Evolutionary conservation across 2,329 filamentous ascomycete species (phyloP).

Genomic region (Alternaria sp.): DNA sequence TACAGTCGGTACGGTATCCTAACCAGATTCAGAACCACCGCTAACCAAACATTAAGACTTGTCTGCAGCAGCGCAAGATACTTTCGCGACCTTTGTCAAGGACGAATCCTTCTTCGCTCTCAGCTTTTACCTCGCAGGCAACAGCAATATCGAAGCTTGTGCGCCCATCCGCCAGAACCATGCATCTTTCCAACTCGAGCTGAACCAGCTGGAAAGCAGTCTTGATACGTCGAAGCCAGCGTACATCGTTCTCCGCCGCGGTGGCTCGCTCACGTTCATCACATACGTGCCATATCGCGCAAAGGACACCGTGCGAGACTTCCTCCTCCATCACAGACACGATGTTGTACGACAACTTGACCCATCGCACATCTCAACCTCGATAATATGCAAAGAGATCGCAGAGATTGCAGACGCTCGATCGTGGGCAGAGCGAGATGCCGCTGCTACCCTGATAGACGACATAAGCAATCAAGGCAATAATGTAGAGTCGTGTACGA

Average conservation of each 20-base stretch:
- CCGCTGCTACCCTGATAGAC: not conserved
- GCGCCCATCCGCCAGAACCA: not conserved
- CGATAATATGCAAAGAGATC: slow-evolving; percentile 36
- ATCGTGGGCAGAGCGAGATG: slow-evolving; percentile 34
- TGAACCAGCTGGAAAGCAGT: slow-evolving; percentile 24
- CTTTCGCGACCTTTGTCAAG: not conserved
- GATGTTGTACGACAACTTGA: slow-evolving; percentile 21
- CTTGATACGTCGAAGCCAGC: slow-evolving; percentile 21
- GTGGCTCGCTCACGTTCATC: slow-evolving; percentile 19
- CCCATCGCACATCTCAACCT: slow-evolving; percentile 16
- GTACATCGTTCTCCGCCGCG: slow-evolving; percentile 29
- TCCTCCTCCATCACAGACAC: slow-evolving; percentile 20
- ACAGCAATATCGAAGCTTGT: not conserved
- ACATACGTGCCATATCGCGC: slow-evolving; percentile 33
- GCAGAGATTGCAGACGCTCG: slow-evolving; percentile 34
- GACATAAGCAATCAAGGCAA: not conserved
- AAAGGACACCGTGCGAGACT: not conserved
- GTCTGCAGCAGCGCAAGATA: not conserved
- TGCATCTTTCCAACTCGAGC: slow-evolving; percentile 14
- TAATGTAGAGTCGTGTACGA: not conserved
- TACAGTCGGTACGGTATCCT: not conserved
- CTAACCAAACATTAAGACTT: not conserved
- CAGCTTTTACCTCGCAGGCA: not conserved
- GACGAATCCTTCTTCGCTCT: not conserved
- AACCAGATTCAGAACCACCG: accelerated